Evolutionary conservation across 345 rosid genomes (phyloP), one percentile per base, ranked within the genome.

Genomic region (Rubroshorea leprosula): DNA sequence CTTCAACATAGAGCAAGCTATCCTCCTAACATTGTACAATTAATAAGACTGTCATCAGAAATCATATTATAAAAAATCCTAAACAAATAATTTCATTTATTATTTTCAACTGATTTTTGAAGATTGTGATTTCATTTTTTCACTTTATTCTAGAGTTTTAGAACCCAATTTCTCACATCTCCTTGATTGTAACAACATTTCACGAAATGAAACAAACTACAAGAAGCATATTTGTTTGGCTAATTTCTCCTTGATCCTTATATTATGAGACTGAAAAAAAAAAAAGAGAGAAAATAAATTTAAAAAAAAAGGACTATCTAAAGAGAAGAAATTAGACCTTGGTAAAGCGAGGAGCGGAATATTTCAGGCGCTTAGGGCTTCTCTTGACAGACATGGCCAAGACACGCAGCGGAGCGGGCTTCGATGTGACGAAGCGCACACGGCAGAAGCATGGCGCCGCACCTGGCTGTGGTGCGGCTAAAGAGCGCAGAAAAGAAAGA

Each of bases 321-420:
- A 16, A 14, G 63, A 55, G 45, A 17, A 25, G 55, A 27, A 47
- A 58, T 15, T 22, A 22, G 60, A 85, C 97, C 93, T 84, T 84
- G 25, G 78, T 52, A 59, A 82, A 83, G 48, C 84, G 90, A 72
- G 93, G 90, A 65, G 89, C 64, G 8, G 85, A 72, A 76, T 92
- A 92, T 46, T 89, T 92, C 71, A 92, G 92, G 54, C 96, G 95
- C 77, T 92, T 92, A 18, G 96, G 98, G 75, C 80, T 88, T 72
- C 83, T 78, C 77, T 86, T 92, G 47, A 74, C 75, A 2, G 90
- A 77, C 72, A 88, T 67, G 23, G 85, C 74, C 14, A 76, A 31
- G 58, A 77, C 67, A 0, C 26, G 63, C 48, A 64, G 55, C 22
- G 65, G 68, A 38, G 63, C n/a, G 49, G 41, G 56, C 23, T 68